Base-by-base conservation (phyloP, 257 asterid species). In the Scutellaria minor region DNA sequence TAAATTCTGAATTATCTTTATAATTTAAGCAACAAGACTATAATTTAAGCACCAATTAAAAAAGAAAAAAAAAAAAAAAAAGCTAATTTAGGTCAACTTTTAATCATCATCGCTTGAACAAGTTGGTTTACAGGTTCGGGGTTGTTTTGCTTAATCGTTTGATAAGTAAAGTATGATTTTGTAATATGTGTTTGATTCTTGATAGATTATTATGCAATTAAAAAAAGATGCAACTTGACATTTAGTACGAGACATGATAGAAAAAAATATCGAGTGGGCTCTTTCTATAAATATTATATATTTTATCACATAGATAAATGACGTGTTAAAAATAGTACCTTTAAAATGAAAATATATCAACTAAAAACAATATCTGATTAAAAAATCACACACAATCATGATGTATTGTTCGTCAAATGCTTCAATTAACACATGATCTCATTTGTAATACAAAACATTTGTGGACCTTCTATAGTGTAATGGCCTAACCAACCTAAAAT, bases 61-160 rank as follows among this genome's bases (percentile, higher is more conserved):
- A 11, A 45, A 6, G 7, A 35, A 66, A n/a, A 11, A 22, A 11
- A n/a, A 11, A n/a, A 35, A 66, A n/a, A 15, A 37, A 14, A 50
- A 31, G 15, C 24, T 12, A 47, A 46, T 18, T 39, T 39, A 10
- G 39, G 51, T 4, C 24, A 71, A 71, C 6, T 31, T 46, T 24
- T 72, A 6, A 40, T 42, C 27, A 53, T 51, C 64, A 51, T 41
- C 56, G 66, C 40, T 75, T 14, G 65, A 41, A 41, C 70, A 59
- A 59, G 66, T 60, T 53, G 47, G 66, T 40, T 59, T 44, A 22
- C 20, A 63, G 11, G 11, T 75, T 58, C 20, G 14, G 47, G 4
- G 68, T 18, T 66, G 56, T 57, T 50, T 39, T 5, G 15, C 57
- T 75, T 71, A 48, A 35, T 60, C 45, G 35, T 5, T 71, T 71